A percentile compares a stretch with the other conserved stretches of the same genome.
These are phyloP conservation scores for Xylariaceae sp. DNA, from an alignment of 2,329 filamentous ascomycete genomes.

Conservation along the genomic window DNA sequence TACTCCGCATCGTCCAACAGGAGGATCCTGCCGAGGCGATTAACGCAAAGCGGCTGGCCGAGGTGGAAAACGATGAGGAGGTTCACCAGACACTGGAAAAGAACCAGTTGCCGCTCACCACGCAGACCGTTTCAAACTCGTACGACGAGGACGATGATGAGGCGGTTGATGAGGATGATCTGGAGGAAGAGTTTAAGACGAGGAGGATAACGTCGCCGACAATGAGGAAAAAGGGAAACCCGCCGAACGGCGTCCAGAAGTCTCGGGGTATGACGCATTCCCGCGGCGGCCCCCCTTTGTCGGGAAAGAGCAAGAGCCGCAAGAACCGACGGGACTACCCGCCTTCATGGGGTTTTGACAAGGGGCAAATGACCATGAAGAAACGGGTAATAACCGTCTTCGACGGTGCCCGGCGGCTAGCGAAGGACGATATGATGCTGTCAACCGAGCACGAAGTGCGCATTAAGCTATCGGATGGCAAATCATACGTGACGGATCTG, in stretches of 20 bases:
- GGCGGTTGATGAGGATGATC: slow-evolving; percentile 61
- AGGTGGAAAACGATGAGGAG: slow-evolving; percentile 65
- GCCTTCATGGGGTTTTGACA: slow-evolving; percentile 87
- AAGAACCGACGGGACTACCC: slow-evolving; percentile 95
- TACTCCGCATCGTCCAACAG: slow-evolving; percentile 71
- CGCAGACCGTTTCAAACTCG: slow-evolving; percentile 40
- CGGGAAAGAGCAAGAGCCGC: slow-evolving; percentile 65
- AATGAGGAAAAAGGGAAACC: slow-evolving; percentile 61
- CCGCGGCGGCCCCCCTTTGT: slow-evolving; percentile 68
- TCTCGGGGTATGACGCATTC: slow-evolving; percentile 77
- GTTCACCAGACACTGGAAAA: slow-evolving; percentile 66
- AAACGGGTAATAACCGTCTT: slow-evolving; percentile 94
- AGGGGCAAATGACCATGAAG: slow-evolving; percentile 96
- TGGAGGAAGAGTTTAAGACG: slow-evolving; percentile 59
- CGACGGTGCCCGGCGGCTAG: slow-evolving; percentile 82
- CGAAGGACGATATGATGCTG: slow-evolving; percentile 99
- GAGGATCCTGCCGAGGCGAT: slow-evolving; percentile 71
- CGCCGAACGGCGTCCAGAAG: slow-evolving; percentile 62
- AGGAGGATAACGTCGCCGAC: slow-evolving; percentile 54
- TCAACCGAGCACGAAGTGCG: slow-evolving; percentile 93
- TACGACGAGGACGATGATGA: slow-evolving; percentile 60
- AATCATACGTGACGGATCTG: slow-evolving; percentile 86
- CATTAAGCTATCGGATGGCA: slow-evolving; percentile 73
- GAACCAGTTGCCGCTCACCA: slow-evolving; percentile 58
- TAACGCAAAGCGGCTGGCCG: slow-evolving; percentile 67